Evolutionary conservation across 1,284 basidiomycete genomes (phyloP), one percentile per base, ranked within the genome.

Genomic region (Puccinia hordei): DNA sequence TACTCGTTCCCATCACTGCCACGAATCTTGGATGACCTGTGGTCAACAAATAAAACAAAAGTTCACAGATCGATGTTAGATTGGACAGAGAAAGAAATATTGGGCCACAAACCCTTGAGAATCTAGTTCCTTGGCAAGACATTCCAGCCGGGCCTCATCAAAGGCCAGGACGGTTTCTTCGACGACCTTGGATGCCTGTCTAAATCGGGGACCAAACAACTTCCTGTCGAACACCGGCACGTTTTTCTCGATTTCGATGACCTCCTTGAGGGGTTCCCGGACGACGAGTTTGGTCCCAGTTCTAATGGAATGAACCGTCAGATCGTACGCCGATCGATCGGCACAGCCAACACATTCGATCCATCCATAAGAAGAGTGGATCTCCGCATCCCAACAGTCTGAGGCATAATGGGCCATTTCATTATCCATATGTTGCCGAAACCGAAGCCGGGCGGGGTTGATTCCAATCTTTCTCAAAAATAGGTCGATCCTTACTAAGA

Each of bases 301-400:
- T 78, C 84, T 83, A 82, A 86, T 86, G 79, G 87, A 86, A 86
- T 90, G 89, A 35, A 90, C 89, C n/a, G 88, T 89, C 76, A 90
- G 84, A 83, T 99, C 97, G 87, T 98, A 99, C 41, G 97, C 97
- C 13, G 94, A 93, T 78, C 97, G 92, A 87, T 99, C 96, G 66
- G 97, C 96, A 87, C 97, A 99, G n/a, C 96, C 97, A 73, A 98
- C 95, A 86, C 96, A 99, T 87, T 99, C 97, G 82, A 94, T 96
- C 97, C 97, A 99, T 73, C 96, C 96, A 83, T 91, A 92, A 68
- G 93, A 92, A 78, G 93, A 95, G 84, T 95, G 89, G 83, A 99
- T 98, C 88, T 99, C 96, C 81, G 95, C 95, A 86, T 99, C 96
- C 96, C 96, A 99, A 87, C 96, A 99, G 87, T 99, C 96, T 44